These are phyloP conservation scores for Hyphopichia homilentoma DNA, from an alignment of 805 yeast species.

Conservation along the genomic window DNA sequence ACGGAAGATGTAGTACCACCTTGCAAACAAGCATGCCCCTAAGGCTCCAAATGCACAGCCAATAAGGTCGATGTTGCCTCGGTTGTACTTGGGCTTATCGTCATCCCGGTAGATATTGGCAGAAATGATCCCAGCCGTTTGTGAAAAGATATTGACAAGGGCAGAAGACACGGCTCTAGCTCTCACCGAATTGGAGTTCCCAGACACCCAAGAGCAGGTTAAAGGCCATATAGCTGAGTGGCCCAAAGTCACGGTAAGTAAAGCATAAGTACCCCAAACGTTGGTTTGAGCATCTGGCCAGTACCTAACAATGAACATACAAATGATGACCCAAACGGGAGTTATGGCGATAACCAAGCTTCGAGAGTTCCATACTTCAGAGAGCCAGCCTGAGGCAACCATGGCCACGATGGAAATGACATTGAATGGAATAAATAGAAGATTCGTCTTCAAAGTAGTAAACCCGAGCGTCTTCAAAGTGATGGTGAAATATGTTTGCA, in stretches of 20 bases:
- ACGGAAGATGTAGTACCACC: constrained; percentile 36
- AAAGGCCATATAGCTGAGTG: constrained; percentile 53
- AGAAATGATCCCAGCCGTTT: constrained; percentile 51
- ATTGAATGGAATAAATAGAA: constrained; percentile 49
- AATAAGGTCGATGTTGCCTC: constrained; percentile 49
- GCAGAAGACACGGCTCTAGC: constrained; percentile 64
- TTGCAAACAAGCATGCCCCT: constrained; percentile 22
- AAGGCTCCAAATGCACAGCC: constrained; percentile 31
- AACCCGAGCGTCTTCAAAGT: constrained; percentile 49
- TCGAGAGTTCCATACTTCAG: constrained; percentile 20
- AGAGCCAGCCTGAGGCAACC: constrained; percentile 17
- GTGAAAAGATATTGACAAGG: constrained; percentile 60
- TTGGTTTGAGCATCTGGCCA: constrained; percentile 39
- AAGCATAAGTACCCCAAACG: constrained; percentile 40
- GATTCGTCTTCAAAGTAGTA: constrained; percentile 47
- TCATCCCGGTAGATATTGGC: constrained; percentile 53
- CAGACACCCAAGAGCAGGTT: constrained; percentile 57
- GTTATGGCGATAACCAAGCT: constrained; percentile 9
- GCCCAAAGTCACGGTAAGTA: constrained; percentile 37
- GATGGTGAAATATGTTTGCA: constrained; percentile 41
- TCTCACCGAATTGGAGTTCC: constrained; percentile 60
- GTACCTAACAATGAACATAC: constrained; percentile 25
- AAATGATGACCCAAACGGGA: constrained; percentile 17
- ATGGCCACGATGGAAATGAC: constrained; percentile 21
- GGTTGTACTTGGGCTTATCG: constrained; percentile 57